Evolutionary conservation across 345 rosid species (phyloP).

Genomic region (Luvunga scandens): DNA sequence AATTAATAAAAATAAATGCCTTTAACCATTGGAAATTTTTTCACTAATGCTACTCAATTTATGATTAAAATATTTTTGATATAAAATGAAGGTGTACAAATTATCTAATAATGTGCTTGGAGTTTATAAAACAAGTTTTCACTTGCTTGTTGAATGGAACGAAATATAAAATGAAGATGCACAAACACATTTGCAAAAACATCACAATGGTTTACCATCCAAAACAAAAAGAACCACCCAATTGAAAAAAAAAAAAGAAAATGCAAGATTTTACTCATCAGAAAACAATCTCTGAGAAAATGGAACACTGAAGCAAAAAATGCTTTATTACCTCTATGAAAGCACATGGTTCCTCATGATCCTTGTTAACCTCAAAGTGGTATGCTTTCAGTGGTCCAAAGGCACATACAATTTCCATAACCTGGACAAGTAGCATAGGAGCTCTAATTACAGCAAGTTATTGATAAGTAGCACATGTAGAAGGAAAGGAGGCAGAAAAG

Average conservation of each 20-base stretch:
- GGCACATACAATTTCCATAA: constrained; percentile 77
- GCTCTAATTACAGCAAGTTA: constrained; percentile 2
- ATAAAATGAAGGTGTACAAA: not conserved
- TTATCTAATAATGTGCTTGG: too few relatives aligned
- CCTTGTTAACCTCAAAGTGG: constrained; percentile 48
- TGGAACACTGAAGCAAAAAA: constrained; percentile 10
- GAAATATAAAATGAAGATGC: not conserved
- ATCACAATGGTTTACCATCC: not conserved
- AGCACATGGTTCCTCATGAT: constrained; percentile 42
- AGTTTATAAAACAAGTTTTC: not conserved
- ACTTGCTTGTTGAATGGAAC: not conserved
- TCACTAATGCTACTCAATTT: not conserved
- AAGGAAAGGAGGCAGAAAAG: not conserved
- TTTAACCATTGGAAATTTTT: not conserved
- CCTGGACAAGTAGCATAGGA: constrained; percentile 43
- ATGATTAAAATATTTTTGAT: not conserved
- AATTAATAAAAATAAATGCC: not conserved
- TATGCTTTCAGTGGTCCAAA: constrained; percentile 86
- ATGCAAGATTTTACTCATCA: not conserved
- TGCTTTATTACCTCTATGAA: constrained; percentile 73
- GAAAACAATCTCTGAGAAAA: constrained; percentile 4
- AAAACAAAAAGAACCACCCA: not conserved
- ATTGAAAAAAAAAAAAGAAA: not conserved
- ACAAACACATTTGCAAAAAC: not conserved
- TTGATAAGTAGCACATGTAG: not conserved